A percentile compares a stretch with the other conserved stretches of the same genome.
Evolutionary conservation across 208 protist species (phyloP).

Genomic region (Crithidia bombi): DNA sequence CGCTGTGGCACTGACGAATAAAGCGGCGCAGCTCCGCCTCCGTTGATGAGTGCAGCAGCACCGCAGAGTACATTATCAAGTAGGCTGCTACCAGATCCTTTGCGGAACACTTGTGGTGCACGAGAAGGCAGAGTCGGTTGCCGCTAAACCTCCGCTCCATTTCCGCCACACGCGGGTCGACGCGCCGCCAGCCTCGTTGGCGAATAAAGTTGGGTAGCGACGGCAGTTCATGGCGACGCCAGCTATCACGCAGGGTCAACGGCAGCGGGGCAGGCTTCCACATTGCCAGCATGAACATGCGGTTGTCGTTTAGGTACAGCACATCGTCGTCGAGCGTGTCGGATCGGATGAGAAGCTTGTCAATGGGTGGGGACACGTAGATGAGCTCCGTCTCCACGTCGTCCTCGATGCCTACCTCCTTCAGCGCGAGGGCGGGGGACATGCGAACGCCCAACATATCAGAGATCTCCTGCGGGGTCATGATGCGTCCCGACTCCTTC

Average conservation of each 20-base stretch:
- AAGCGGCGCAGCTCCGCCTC: conserved; percentile 55
- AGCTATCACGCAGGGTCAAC: conserved; percentile 53
- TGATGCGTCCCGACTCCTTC: conserved; percentile 34
- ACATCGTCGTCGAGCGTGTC: conserved; percentile 67
- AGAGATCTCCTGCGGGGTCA: conserved; percentile 67
- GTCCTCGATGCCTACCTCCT: conserved; percentile 18
- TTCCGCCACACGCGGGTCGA: conserved; percentile 8
- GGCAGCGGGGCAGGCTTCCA: conserved; percentile 58
- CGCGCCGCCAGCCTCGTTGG: conserved; percentile 18
- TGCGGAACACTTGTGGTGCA: conserved; percentile 67
- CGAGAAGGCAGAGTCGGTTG: conserved; percentile 58
- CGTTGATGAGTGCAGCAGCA: conserved; percentile 52
- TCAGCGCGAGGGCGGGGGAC: conserved; percentile 35
- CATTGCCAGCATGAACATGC: conserved; percentile 72
- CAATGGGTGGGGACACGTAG: conserved; percentile 67
- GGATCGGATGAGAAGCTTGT: conserved; percentile 59
- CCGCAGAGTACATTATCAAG: conserved; percentile 70
- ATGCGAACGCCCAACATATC: conserved; percentile 62
- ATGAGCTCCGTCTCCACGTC: conserved; percentile 52
- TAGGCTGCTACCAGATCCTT: conserved; percentile 73
- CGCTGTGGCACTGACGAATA: conserved; percentile 50
- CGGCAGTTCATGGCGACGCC: conserved; percentile 51
- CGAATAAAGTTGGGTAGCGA: conserved; percentile 28
- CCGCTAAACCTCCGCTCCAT: conserved; percentile 35
- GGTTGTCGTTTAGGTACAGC: conserved; percentile 61